phyloP scores from a whole-genome alignment of 371 early-diverging fungal species.

The Basidiobolus heterosporus region DNA sequence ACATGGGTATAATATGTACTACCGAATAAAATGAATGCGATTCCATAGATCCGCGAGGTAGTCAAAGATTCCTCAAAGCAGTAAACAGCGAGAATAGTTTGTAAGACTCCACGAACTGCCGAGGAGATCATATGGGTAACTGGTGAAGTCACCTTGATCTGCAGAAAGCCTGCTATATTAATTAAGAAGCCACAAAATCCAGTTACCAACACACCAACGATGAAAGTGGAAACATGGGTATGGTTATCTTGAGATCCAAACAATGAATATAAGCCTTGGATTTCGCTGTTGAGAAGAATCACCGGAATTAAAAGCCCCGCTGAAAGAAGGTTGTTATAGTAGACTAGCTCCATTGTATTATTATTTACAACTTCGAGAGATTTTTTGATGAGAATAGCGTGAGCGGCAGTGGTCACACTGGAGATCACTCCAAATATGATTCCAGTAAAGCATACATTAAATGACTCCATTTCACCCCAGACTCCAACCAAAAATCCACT shows the following conservation, averaged over 20 bases:
- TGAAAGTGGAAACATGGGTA: conserved; percentile 9
- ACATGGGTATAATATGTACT: conserved; percentile 15
- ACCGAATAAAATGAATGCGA: conserved; percentile 14
- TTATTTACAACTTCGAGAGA: conserved; percentile 21
- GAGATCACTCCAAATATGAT: conserved; percentile 26
- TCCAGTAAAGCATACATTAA: conserved; percentile 8
- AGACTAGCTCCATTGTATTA: conserved; percentile 29
- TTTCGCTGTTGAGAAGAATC: conserved; percentile 21
- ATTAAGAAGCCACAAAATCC: conserved; percentile 35
- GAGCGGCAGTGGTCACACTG: conserved; percentile 28
- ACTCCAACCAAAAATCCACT: conserved; percentile 32
- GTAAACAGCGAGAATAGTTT: conserved; percentile 18
- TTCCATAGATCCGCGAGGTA: conserved; percentile 11
- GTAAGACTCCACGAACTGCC: conserved; percentile 20
- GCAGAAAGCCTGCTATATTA: conserved; percentile 37
- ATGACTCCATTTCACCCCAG: conserved; percentile 11
- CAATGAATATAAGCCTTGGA: neutral
- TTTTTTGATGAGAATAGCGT: conserved; percentile 38
- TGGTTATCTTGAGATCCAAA: conserved; percentile 2
- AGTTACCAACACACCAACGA: conserved; percentile 17
- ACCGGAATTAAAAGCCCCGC: conserved; percentile 19
- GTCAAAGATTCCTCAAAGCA: conserved; percentile 17
- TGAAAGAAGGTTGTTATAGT: conserved; percentile 33
- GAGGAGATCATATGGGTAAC: conserved; percentile 32
- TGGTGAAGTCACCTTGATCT: conserved; percentile 37